These are phyloP conservation scores for Vararia minispora DNA, from an alignment of 768 basidiomycete genomes.

Conservation along the genomic window DNA sequence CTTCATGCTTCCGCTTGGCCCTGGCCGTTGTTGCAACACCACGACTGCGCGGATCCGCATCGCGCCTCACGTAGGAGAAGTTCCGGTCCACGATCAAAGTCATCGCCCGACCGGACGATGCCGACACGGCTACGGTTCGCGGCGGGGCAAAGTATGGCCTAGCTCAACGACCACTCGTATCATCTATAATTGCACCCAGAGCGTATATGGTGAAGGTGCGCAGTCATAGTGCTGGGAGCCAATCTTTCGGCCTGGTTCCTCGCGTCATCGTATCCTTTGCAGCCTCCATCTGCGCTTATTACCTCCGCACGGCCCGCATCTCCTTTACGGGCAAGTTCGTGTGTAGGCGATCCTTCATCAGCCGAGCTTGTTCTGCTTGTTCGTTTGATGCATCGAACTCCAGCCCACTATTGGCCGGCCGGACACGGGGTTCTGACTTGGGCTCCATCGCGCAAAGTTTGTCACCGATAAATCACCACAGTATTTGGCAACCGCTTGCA, in stretches of 20 bases:
- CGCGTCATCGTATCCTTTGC: background rate
- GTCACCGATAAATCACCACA: no score
- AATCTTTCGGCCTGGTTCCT: constrained; percentile 2
- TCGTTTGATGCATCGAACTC: no score
- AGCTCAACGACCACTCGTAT: constrained; percentile 63
- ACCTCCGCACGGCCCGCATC: no score
- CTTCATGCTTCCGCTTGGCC: constrained; percentile 2
- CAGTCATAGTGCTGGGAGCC: no score
- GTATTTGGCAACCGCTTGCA: no score
- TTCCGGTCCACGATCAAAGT: constrained; percentile 57
- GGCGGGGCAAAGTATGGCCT: constrained; percentile 86
- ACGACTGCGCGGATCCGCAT: background rate
- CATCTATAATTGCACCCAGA: constrained; percentile 70
- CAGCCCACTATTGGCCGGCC: no score
- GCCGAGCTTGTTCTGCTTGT: no score
- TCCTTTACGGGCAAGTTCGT: background rate
- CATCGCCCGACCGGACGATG: constrained; percentile 76
- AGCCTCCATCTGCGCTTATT: no score
- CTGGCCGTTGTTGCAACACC: constrained; percentile 5
- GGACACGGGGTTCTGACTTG: no score
- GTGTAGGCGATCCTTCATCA: background rate
- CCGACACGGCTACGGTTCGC: constrained; percentile 80
- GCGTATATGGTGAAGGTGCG: constrained; percentile 81
- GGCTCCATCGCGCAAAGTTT: no score
- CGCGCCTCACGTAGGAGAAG: constrained; percentile 35